phyloP scores from a whole-genome alignment of 75 land plant species.

The Ceratopteris richardii region DNA sequence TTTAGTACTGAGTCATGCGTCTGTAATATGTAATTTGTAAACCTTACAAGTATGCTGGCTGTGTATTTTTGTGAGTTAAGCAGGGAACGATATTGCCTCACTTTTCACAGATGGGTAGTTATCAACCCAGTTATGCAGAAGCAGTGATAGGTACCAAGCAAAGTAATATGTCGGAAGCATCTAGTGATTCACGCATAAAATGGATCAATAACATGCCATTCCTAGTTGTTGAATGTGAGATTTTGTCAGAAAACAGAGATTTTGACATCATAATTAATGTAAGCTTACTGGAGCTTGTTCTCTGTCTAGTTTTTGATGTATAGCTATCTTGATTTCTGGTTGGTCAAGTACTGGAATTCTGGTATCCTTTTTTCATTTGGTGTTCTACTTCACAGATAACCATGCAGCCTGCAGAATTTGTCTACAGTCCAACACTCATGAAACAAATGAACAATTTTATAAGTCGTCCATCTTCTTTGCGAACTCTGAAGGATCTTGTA shows the following conservation, averaged over 20 bases:
- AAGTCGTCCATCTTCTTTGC: constrained; percentile 14
- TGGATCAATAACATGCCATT: neutral
- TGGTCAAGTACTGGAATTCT: no score
- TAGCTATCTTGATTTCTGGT: neutral
- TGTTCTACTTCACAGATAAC: constrained; percentile 8
- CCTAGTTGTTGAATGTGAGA: neutral
- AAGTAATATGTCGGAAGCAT: constrained; percentile 6
- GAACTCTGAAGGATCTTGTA: constrained; percentile 15
- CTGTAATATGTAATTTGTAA: no score
- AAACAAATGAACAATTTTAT: constrained; percentile 14
- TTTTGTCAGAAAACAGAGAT: neutral
- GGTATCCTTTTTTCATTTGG: neutral
- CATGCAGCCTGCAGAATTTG: constrained; percentile 23
- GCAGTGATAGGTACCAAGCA: constrained; percentile 12
- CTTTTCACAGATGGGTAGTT: constrained; percentile 1
- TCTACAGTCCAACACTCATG: constrained; percentile 22
- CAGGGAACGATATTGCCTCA: constrained; percentile 17
- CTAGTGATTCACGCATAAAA: neutral
- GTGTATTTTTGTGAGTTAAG: neutral
- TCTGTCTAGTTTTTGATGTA: neutral
- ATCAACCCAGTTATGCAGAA: constrained; percentile 18
- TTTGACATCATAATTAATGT: neutral
- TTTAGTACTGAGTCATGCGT: no score
- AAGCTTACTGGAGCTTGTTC: neutral
- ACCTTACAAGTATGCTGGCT: neutral